Evolutionary conservation across 208 protist species (phyloP).

Genomic region (Leishmania lainsoni): DNA sequence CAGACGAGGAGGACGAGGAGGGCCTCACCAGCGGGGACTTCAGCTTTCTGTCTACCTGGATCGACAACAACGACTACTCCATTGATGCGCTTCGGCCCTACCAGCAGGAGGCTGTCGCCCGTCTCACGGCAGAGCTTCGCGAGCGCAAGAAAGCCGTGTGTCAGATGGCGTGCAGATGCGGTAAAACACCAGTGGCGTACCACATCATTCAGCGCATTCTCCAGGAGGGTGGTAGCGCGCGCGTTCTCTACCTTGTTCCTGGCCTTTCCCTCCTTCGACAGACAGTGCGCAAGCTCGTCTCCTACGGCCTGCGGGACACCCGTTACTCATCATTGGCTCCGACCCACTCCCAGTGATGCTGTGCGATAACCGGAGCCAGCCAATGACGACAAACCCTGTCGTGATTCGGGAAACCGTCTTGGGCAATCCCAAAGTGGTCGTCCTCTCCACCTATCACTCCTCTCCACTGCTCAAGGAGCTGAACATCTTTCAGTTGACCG

Average conservation of each 20-base stretch:
- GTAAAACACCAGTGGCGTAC: slow-evolving; percentile 81
- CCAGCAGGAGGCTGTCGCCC: slow-evolving; percentile 65
- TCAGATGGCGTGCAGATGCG: slow-evolving; percentile 84
- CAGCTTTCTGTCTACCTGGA: slow-evolving; percentile 13
- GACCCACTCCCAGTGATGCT: slow-evolving; percentile 46
- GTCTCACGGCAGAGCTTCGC: slow-evolving; percentile 45
- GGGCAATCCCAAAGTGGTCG: slow-evolving; percentile 35
- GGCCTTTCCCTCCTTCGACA: slow-evolving; percentile 73
- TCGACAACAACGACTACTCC: slow-evolving; percentile 40
- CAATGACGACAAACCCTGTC: slow-evolving; percentile 66
- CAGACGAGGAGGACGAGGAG: slow-evolving; percentile 22
- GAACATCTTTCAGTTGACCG: slow-evolving; percentile 49
- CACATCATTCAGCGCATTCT: slow-evolving; percentile 44
- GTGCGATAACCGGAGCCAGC: slow-evolving; percentile 12
- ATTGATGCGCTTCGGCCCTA: slow-evolving; percentile 54
- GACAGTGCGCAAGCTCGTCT: slow-evolving; percentile 62
- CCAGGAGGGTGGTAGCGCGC: slow-evolving; percentile 3
- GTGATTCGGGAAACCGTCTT: slow-evolving; percentile 50
- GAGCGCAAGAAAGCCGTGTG: slow-evolving; percentile 47
- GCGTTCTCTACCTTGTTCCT: slow-evolving; percentile 76
- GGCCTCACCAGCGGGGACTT: slow-evolving; percentile 9
- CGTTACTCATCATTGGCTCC: slow-evolving; percentile 70
- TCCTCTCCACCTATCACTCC: slow-evolving; percentile 81
- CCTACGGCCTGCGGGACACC: slow-evolving; percentile 59
- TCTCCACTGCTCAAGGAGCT: slow-evolving; percentile 58